Percentiles rank a stretch among this genome's conserved stretches.
Conservation (phyloP, 345 rosid species). For the Cardamine chenopodiifolia region DNA sequence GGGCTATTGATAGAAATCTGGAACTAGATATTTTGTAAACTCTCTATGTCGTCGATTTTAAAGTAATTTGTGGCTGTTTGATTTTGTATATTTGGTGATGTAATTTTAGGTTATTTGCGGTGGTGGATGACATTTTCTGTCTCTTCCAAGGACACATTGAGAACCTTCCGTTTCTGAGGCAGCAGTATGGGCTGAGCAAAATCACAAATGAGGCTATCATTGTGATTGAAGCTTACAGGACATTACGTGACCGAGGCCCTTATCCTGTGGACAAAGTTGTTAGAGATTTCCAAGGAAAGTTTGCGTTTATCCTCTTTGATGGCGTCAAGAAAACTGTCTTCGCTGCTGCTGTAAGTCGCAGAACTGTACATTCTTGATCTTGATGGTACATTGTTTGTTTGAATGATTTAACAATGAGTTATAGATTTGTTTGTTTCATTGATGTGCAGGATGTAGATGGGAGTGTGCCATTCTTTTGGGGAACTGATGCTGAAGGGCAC, state of each 20-base stretch:
- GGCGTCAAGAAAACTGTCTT: conserved; percentile 52
- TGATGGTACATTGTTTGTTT: not conserved
- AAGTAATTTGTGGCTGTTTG: conserved; percentile 1
- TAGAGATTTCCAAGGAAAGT: conserved; percentile 70
- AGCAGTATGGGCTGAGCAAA: conserved; percentile 63
- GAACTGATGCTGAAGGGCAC: conserved; percentile 75
- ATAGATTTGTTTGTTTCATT: not conserved
- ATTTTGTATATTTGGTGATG: not conserved
- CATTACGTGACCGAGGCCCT: conserved; percentile 72
- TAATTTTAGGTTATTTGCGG: conserved; percentile 52
- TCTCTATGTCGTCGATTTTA: not conserved
- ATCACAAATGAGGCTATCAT: conserved; percentile 60
- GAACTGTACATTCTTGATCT: not conserved
- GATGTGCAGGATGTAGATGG: conserved; percentile 78
- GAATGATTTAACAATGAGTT: not conserved
- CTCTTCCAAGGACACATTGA: conserved; percentile 63
- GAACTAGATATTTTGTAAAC: not conserved
- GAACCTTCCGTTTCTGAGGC: conserved; percentile 57
- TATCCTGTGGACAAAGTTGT: conserved; percentile 84
- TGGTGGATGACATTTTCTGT: conserved; percentile 69
- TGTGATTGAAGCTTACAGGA: conserved; percentile 64
- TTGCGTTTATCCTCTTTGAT: conserved; percentile 65
- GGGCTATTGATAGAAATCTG: not conserved
- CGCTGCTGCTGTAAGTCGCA: conserved; percentile 53
- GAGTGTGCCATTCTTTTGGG: conserved; percentile 89